Percentiles rank a stretch among this genome's conserved stretches.
These are phyloP conservation scores for Skeletonema marinoi DNA, from an alignment of 108 stramenopile genomes.

Conservation along the genomic window DNA sequence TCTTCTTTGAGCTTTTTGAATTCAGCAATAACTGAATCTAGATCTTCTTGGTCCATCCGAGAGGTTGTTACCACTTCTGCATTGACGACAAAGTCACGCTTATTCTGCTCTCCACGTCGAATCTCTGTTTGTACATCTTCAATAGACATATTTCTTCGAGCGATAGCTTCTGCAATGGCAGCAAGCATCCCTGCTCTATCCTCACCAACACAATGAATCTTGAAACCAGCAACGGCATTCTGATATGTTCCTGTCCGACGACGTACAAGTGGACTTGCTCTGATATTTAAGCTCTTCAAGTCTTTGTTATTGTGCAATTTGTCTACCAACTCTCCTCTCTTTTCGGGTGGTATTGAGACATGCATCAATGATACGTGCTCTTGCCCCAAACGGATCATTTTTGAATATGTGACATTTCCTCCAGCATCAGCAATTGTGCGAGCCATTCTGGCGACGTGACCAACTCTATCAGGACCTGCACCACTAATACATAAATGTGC, in stretches of 20 bases:
- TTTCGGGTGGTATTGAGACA: slow-evolving; percentile 70
- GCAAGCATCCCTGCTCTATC: slow-evolving; percentile 89
- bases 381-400: slow-evolving; percentile 83
- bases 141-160: slow-evolving; percentile 65
- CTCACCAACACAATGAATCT: slow-evolving; percentile 79
- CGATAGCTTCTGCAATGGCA: slow-evolving; percentile 65
- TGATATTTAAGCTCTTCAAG: slow-evolving; percentile 61
- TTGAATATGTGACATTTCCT: slow-evolving; percentile 84
- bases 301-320: slow-evolving; percentile 42
- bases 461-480: slow-evolving; percentile 70
- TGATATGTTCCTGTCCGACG: slow-evolving; percentile 51
- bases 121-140: slow-evolving; percentile 80
- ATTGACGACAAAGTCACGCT: slow-evolving; percentile 72
- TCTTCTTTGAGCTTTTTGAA: slow-evolving; percentile 61
- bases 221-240: slow-evolving; percentile 61
- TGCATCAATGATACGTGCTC: slow-evolving; percentile 89
- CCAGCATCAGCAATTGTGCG: slow-evolving; percentile 63
- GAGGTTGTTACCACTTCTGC: slow-evolving; percentile 61
- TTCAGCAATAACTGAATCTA: slow-evolving; percentile 53
- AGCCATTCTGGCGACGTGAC: slow-evolving; percentile 73
- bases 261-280: slow-evolving; percentile 53
- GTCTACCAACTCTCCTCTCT: slow-evolving; percentile 27
- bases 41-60: slow-evolving; percentile 51
- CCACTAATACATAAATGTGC: slow-evolving; percentile 77
- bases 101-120: slow-evolving; percentile 40